These are phyloP conservation scores for Forsythia suspensa DNA, from an alignment of 257 asterid species.

Conservation along the genomic window DNA sequence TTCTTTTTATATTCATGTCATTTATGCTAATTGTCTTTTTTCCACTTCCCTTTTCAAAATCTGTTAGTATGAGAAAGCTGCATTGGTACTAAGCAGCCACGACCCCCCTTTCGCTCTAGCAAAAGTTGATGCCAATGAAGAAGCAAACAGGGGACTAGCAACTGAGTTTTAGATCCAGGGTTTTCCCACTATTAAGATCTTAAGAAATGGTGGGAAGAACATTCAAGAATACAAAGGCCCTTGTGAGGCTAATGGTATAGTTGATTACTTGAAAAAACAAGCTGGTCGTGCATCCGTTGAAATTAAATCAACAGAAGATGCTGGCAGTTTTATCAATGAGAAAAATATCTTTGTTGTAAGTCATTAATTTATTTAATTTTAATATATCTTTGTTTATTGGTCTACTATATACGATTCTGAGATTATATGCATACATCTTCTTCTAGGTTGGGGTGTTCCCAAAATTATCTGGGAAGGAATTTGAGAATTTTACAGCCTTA, in stretches of 20 bases:
- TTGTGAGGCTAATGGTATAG: slow-evolving; percentile 82
- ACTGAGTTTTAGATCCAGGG: slow-evolving; percentile 56
- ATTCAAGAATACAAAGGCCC: slow-evolving; percentile 78
- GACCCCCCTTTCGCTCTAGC: slow-evolving; percentile 75
- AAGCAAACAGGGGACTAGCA: slow-evolving; percentile 51
- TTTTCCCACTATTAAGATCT: slow-evolving; percentile 72
- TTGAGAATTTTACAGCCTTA: slow-evolving; percentile 46
- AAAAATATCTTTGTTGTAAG: slow-evolving; percentile 60
- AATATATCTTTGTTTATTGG: neutral
- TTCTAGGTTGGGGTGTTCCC: slow-evolving; percentile 78
- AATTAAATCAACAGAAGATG: slow-evolving; percentile 65
- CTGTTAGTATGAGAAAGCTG: slow-evolving; percentile 75
- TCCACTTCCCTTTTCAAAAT: neutral
- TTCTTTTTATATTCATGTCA: neutral
- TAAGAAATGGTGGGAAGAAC: slow-evolving; percentile 65
- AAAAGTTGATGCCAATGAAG: slow-evolving; percentile 70
- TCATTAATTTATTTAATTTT: neutral
- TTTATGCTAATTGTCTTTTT: neutral
- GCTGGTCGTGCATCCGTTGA: slow-evolving; percentile 75
- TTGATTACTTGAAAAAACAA: slow-evolving; percentile 68
- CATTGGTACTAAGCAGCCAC: slow-evolving; percentile 61
- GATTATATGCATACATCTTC: neutral
- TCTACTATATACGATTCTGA: neutral
- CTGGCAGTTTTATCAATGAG: slow-evolving; percentile 45
- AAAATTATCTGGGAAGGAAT: slow-evolving; percentile 65